phyloP scores from a whole-genome alignment of 192 early-diverging fungal genomes.

The Obelidium mucronatum region DNA sequence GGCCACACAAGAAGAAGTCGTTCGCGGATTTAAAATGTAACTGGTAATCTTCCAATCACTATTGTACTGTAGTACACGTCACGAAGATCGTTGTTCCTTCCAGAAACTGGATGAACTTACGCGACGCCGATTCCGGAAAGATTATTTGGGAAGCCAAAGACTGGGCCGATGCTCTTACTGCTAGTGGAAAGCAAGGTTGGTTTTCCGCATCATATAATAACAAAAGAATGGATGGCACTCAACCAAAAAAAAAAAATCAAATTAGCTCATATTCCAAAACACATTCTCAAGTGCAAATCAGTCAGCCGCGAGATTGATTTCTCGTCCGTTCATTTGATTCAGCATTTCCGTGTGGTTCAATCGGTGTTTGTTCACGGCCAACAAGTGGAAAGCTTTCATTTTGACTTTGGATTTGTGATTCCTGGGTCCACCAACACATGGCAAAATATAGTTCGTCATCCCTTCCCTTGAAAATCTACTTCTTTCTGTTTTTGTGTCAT shows the following conservation, averaged over 20 bases:
- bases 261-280: slow-evolving; percentile 15
- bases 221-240: background rate
- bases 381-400: slow-evolving; percentile 21
- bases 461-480: background rate
- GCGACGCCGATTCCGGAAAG: slow-evolving; percentile 15
- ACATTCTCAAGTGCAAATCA: slow-evolving; percentile 20
- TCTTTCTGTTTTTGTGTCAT: background rate
- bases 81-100: background rate
- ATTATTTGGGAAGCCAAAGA: slow-evolving; percentile 5
- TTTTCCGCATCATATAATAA: too few species aligned
- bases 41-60: background rate
- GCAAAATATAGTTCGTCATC: slow-evolving; percentile 17
- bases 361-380: slow-evolving; percentile 3
- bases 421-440: slow-evolving; percentile 37
- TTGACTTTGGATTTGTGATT: slow-evolving; percentile 40
- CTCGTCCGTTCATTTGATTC: slow-evolving; percentile 19
- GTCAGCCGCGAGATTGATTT: slow-evolving; percentile 35
- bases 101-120: slow-evolving; percentile 38
- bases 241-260: background rate
- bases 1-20: too few species aligned
- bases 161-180: background rate
- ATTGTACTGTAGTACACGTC: background rate
- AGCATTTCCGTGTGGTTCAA: slow-evolving; percentile 19
- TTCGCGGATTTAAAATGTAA: background rate
- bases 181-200: slow-evolving; percentile 16